Base-by-base conservation (phyloP, 257 asterid genomes). In the Rhazya stricta region DNA sequence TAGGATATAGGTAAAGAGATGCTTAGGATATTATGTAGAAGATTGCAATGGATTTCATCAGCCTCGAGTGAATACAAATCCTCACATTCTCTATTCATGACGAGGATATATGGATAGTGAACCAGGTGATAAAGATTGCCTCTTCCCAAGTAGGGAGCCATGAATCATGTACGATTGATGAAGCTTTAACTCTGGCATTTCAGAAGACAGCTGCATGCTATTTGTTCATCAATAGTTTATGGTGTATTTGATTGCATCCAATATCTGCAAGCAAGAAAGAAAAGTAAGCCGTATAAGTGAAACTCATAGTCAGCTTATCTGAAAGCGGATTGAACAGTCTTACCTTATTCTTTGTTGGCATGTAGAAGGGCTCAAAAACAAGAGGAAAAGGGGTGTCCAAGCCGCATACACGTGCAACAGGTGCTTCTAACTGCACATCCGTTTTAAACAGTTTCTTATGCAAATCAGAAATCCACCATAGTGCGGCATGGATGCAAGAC, bases 341-440 rank as follows among this genome's bases (percentile, higher is more conserved):
- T 16, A 91, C 99, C 98, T 95, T 95, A 70, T 95, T 95, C 81
- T 86, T 95, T 32, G 96, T 92, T 50, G 99, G 97, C 85, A 95
- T 48, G 85, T 95, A 95, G 80, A 92, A 91, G 25, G 98, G 97
- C 77, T 95, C 97, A 45, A 90, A 94, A 25, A 94, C 98, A 12
- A 94, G 95, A 77, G 98, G 98, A 77, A 94, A 91, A 30, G 98
- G 97, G 16, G 98, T 94, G 72, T 94, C 98, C 29, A 94, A 82
- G 6, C 98, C 98, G 32, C 98, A 94, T 1, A 94, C 97, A 79
- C 98, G 89, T 16, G 94, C 87, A 66, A 94, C 96, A 0, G 97
- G 97, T 80, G 97, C 97, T 86, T 94, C 97, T 36, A 94, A 83
- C 98, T 93, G 89, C 85, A 85, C 23, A 70, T 45, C 60, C 21